phyloP scores from a whole-genome alignment of 2,329 filamentous ascomycete genomes.

The Diaporthe vaccinii region DNA sequence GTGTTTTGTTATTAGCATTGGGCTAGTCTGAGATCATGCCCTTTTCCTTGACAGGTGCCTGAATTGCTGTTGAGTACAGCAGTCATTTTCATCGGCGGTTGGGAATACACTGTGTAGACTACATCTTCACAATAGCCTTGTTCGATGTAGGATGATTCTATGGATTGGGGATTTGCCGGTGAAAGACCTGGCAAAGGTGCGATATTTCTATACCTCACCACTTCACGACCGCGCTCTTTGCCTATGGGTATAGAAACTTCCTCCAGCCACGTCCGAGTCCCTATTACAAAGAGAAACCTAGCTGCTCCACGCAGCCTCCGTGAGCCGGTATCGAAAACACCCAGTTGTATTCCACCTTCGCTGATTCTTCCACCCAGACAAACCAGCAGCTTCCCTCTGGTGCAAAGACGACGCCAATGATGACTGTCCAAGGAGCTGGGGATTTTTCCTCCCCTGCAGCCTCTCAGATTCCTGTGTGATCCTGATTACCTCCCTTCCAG shows the following conservation, averaged over 20 bases:
- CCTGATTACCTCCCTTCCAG: not conserved
- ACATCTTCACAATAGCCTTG: not conserved
- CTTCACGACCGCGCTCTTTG: not conserved
- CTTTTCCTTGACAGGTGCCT: not conserved
- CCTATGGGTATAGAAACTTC: constrained; percentile 4
- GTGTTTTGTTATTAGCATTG: not conserved
- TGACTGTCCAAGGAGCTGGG: constrained; percentile 14
- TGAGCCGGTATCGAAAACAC: not conserved
- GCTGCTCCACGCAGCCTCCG: not conserved
- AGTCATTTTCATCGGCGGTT: not conserved
- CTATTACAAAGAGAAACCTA: not conserved
- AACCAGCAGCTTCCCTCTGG: not conserved
- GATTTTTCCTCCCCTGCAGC: not conserved
- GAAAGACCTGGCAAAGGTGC: not conserved
- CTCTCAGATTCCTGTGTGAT: not conserved
- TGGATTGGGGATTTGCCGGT: constrained; percentile 9
- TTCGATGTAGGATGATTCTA: not conserved
- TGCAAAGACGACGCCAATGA: not conserved
- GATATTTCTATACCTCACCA: constrained; percentile 10
- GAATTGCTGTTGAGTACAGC: not conserved
- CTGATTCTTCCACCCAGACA: not conserved
- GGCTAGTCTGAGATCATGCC: not conserved
- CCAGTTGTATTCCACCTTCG: constrained; percentile 1
- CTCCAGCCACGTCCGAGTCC: not conserved
- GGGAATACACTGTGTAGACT: not conserved